These are phyloP conservation scores for Pichia thaimueangensis DNA, from an alignment of 805 yeast genomes.

Conservation along the genomic window DNA sequence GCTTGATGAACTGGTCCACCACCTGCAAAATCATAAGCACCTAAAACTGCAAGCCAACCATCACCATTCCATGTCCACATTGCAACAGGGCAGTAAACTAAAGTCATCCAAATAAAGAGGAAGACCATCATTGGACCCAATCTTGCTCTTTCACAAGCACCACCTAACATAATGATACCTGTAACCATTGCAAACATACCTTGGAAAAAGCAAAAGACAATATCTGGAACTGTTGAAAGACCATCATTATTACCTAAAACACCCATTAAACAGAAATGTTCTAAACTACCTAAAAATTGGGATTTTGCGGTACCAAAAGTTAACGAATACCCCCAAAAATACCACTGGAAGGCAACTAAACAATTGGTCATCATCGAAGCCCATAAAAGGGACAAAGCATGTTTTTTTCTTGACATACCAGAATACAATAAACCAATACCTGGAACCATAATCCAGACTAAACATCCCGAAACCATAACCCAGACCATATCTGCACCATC, in stretches of 20 bases:
- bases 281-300: slow-evolving; percentile 72
- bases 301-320: slow-evolving; percentile 54
- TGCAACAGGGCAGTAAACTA: slow-evolving; percentile 94
- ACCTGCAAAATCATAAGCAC: slow-evolving; percentile 94
- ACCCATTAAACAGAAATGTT: slow-evolving; percentile 71
- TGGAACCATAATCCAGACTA: slow-evolving; percentile 96
- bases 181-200: slow-evolving; percentile 96
- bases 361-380: slow-evolving; percentile 86
- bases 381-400: slow-evolving; percentile 92
- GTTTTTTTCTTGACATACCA: slow-evolving; percentile 90
- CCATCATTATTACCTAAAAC: slow-evolving; percentile 78
- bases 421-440: slow-evolving; percentile 92
- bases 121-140: slow-evolving; percentile 95
- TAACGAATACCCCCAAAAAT: slow-evolving; percentile 95
- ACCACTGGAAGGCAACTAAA: slow-evolving; percentile 89
- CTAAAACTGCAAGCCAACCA: slow-evolving; percentile 84
- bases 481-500: slow-evolving; percentile 78
- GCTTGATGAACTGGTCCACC: slow-evolving; percentile 97
- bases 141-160: slow-evolving; percentile 96
- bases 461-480: slow-evolving; percentile 68
- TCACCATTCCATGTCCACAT: slow-evolving; percentile 95
- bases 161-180: slow-evolving; percentile 92
- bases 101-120: slow-evolving; percentile 87
- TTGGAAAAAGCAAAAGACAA: slow-evolving; percentile 84
- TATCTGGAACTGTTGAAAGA: slow-evolving; percentile 73